A percentile compares a stretch with the other conserved stretches of the same genome.
Conservation (phyloP, 768 basidiomycete species). For the Guyanaporus albipodus region DNA sequence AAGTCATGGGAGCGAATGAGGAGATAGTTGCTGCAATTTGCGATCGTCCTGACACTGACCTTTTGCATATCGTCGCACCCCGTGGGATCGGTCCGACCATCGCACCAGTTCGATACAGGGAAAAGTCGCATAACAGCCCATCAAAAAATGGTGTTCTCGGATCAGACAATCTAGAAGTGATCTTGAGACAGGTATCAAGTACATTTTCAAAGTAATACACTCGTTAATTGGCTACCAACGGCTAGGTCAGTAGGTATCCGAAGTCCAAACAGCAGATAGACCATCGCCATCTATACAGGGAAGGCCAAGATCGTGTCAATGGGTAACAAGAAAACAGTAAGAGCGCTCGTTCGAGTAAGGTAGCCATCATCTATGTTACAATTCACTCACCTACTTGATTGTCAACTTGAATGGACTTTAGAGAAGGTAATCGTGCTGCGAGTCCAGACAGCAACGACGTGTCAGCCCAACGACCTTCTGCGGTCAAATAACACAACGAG, state of each 20-base stretch:
- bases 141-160: not conserved
- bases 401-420: constrained; percentile 14
- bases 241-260: constrained; percentile 2
- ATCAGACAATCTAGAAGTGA: too few relatives aligned
- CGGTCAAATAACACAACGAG: constrained; percentile 9
- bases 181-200: not conserved
- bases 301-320: not conserved
- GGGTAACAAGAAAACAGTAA: not conserved
- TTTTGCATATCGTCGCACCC: too few relatives aligned
- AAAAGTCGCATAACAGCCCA: too few relatives aligned
- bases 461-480: constrained; percentile 30
- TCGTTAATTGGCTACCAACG: not conserved
- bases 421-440: constrained; percentile 8
- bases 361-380: not conserved
- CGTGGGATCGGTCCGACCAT: too few relatives aligned
- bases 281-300: not conserved
- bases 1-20: constrained; percentile 15
- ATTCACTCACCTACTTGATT: constrained; percentile 8
- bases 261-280: constrained; percentile 5
- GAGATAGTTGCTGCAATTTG: not conserved
- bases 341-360: constrained; percentile 4
- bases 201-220: constrained; percentile 4
- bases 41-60: too few relatives aligned
- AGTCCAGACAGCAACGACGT: constrained; percentile 11
- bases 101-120: too few relatives aligned